Evolutionary conservation across 129 eudicot species (phyloP), one percentile per base, ranked within the genome.

Genomic region (Apium graveolens): DNA sequence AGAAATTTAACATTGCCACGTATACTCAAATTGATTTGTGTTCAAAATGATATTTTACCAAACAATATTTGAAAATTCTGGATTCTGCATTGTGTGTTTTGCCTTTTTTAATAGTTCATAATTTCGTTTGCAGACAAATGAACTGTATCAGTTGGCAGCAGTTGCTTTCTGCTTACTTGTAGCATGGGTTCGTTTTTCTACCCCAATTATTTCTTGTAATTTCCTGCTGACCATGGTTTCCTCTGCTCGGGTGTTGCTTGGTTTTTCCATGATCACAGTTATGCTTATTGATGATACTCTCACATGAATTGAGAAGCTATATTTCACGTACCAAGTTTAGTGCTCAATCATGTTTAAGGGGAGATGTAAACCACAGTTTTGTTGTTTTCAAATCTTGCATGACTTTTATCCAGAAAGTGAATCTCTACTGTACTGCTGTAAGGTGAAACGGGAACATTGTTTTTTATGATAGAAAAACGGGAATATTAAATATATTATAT

Each of bases 91-190:
- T 0, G 73, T 72, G 49, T 37, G n/a, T 17, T 62, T 79, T 76
- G 63, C 72, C 45, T 34, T 82, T 70, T 75, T 77, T 48, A 70
- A 6, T 27, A 27, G 29, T 44, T 32, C 39, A 27, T n/a, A 29
- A 43, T 63, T 76, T 78, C 81, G 12, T 81, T 37, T 86, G 91
- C 97, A 96, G 99, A 96, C 99, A 78, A 96, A 96, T 81, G 99
- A 96, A 81, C 97, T 96, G 46, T 96, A 96, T 81, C 99, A 96
- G 76, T 79, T 96, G 89, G 97, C 99, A 39, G 81, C 99, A 65
- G 99, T 96, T 73, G 99, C 99, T 10, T 96, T 96, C 86, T 96
- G 99, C 89, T 91, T 96, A 69, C 93, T 96, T 41, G 97, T 96
- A 44, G 99, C 99, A 35, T 96, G 99, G 99, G 99, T 96, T 35